Base-by-base conservation (phyloP, 2,329 filamentous ascomycete species). In the Waltergamsia citrina region DNA sequence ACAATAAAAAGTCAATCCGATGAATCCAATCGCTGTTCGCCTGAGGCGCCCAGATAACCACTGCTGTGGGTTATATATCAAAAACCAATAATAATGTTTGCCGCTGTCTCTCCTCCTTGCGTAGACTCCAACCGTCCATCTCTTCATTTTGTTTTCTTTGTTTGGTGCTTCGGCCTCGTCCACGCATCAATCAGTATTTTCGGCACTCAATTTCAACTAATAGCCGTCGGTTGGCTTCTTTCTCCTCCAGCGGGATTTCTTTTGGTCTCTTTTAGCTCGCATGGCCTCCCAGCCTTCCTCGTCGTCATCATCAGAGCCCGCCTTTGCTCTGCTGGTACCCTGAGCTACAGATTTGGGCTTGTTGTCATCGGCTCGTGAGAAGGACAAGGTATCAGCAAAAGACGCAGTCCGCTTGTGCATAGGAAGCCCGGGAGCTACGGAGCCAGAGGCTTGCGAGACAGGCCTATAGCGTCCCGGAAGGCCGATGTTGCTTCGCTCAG, bases 401-500 rank as follows among this genome's bases (percentile, higher is more conserved):
- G 51, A 54, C 43, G 39, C 49, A 43, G 52, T 43, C 48, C 53
- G 43, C 46, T 55, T 46, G 41, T 53, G 53, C 38, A 35, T 44
- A 32, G 44, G 42, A 15, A 41, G 41, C 14, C 46, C 20, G 24
- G 50, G 42, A 29, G 58, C 48, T 37, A 46, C 1, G 46, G 42
- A 7, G 45, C 47, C 6, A 63, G 66, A 10, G 35, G 70, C 64
- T 27, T 81, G 80, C 1, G 85, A 87, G 1, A 96, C 90, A 2
- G 92, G 87, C 29, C 92, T 76, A 60, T 98, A 98, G 29, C 92
- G 78, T 21, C 85, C 81, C 7, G 92, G 87, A 34, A 94, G 71
- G 12, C 92, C 92, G 40, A 95, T 67, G 54, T 93, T 96, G 67
- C 88, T 96, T 40, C 92, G 81, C 62, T 96, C 92, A 5, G 86